Base-by-base conservation (phyloP, 345 rosid species). In the Carallia brachiata region DNA sequence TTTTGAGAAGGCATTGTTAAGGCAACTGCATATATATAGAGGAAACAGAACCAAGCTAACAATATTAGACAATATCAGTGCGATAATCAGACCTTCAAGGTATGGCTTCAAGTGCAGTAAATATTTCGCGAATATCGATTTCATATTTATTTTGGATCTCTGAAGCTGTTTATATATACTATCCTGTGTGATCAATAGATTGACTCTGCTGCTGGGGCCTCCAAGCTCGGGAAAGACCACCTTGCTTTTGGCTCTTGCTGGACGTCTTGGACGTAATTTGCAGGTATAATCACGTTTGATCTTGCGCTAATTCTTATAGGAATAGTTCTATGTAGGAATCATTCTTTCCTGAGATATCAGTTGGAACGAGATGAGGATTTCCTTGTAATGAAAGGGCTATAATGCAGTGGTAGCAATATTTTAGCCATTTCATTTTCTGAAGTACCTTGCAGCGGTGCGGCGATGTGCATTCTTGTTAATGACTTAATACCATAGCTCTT, bases 161-260 rank as follows among this genome's bases (percentile, higher is more conserved):
- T 23, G 23, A 34, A 60, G 59, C 15, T 44, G 16, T 44, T 57
- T 69, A 58, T 13, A 39, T 48, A 19, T 69, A 5, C 52, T 71
- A 36, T 47, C 66, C 34, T 79, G 61, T 71, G 34, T 56, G 6
- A 4, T 56, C 31, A 27, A 27, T 56, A 95, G 99, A 79, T 78
- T 95, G 82, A 95, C 99, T 19, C 88, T 95, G 67, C 72, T 95
- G 44, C 81, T 95, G 73, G 99, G 99, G 68, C 99, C 99, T 83
- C 99, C 99, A 50, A 90, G 97, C 86, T 90, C 97, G 2, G 99
- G 99, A 72, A 95, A 95, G 87, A 95, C 99, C 4, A 90, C 99
- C 2, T 61, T 95, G 6, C 88, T 95, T 68, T 76, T 91, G 85
- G 96, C 96, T 64, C 90, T 95, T 58, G 99, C 99, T 65, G 99